phyloP scores from a whole-genome alignment of 1,139 yeast genomes.

The Blastobotrys indianensis region DNA sequence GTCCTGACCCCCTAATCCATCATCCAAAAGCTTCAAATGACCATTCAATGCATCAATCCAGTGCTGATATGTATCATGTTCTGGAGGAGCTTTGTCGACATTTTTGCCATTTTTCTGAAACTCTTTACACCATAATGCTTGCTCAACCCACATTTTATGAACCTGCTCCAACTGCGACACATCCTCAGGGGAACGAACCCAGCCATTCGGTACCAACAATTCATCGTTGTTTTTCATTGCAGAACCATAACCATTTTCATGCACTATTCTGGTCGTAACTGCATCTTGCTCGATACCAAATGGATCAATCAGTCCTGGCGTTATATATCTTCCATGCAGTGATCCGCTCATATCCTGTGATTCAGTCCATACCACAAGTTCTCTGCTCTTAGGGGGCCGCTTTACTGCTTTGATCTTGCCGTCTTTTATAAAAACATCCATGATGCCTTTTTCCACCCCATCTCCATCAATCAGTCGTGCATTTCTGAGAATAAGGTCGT shows the following conservation, averaged over 20 bases:
- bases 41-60: slow-evolving; percentile 3
- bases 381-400: neutral
- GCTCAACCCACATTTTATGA: slow-evolving; percentile 4
- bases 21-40: neutral
- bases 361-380: neutral
- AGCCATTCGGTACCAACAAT: neutral
- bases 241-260: slow-evolving; percentile 4
- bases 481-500: neutral
- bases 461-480: slow-evolving; percentile 8
- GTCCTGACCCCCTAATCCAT: slow-evolving; percentile 3
- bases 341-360: too few species aligned
- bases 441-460: slow-evolving; percentile 3
- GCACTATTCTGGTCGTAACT: slow-evolving; percentile 6
- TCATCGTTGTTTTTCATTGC: slow-evolving; percentile 2
- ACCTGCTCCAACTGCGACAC: neutral
- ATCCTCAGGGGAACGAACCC: slow-evolving; percentile 5
- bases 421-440: neutral
- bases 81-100: slow-evolving; percentile 1
- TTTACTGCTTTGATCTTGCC: slow-evolving; percentile 7
- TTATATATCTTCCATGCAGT: slow-evolving; percentile 5
- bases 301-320: slow-evolving; percentile 9
- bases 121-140: slow-evolving; percentile 8
- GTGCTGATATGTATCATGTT: slow-evolving; percentile 2
- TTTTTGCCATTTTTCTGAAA: neutral
- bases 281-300: slow-evolving; percentile 8